Conservation (phyloP, 108 stramenopile genomes). For the Aurantiochytrium sp. region DNA sequence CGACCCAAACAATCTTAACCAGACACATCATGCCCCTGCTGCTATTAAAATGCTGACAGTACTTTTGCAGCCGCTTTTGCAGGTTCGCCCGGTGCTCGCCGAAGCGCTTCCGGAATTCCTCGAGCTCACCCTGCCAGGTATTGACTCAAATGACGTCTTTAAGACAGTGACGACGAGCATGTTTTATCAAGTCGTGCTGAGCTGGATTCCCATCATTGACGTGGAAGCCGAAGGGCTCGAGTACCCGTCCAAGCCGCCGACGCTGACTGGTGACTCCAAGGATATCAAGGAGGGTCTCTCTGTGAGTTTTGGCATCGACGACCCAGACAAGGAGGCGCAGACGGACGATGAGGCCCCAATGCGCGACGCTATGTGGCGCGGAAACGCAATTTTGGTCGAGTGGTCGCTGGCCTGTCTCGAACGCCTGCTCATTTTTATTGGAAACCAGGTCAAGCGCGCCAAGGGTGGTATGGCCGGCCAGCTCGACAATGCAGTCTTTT, state of each 20-base stretch:
- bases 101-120: background rate
- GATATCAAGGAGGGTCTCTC: background rate
- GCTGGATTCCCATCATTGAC: constrained; percentile 14
- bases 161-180: constrained; percentile 7
- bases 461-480: background rate
- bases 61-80: background rate
- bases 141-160: background rate
- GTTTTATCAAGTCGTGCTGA: constrained; percentile 1
- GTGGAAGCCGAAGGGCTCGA: background rate
- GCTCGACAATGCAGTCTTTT: background rate
- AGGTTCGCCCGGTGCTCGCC: background rate
- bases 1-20: background rate
- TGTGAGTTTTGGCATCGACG: background rate
- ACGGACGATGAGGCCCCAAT: background rate
- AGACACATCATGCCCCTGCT: background rate
- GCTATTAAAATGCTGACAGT: background rate
- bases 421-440: background rate
- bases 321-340: background rate
- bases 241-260: background rate
- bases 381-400: background rate
- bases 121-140: background rate
- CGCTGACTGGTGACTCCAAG: background rate
- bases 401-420: background rate
- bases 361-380: constrained; percentile 11
- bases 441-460: constrained; percentile 2